Conservation (phyloP, 1,139 yeast genomes). For the Magnusiomyces ingens region DNA sequence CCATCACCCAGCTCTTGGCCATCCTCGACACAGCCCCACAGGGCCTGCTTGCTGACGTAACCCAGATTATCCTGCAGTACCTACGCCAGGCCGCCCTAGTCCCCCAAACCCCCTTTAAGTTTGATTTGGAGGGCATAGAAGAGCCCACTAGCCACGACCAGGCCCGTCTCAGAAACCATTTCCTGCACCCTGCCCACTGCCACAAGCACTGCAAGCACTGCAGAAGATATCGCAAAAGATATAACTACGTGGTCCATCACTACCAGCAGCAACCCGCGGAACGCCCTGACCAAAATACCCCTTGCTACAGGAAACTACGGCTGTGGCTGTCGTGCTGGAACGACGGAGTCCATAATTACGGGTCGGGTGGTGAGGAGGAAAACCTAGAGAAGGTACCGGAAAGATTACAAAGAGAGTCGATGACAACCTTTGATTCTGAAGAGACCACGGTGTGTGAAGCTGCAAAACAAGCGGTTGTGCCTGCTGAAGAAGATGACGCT, state of each 20-base stretch:
- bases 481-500: background rate
- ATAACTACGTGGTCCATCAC: background rate
- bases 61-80: no score
- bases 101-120: no score
- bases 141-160: no score
- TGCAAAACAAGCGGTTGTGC: background rate
- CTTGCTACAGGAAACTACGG: background rate
- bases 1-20: conserved; percentile 9
- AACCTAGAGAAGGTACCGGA: background rate
- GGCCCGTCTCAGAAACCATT: no score
- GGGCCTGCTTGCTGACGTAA: no score
- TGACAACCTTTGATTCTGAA: background rate
- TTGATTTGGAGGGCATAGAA: no score
- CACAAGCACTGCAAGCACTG: background rate
- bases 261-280: background rate
- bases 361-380: background rate
- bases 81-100: no score
- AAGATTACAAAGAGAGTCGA: background rate
- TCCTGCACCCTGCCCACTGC: background rate
- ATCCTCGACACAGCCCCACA: conserved; percentile 3
- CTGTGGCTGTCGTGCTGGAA: background rate
- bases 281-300: no score
- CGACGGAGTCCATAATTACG: background rate
- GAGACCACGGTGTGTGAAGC: background rate
- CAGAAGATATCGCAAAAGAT: background rate